Conservation (phyloP, 148 eudicot genomes). For the Rhododendron williamsianum region DNA sequence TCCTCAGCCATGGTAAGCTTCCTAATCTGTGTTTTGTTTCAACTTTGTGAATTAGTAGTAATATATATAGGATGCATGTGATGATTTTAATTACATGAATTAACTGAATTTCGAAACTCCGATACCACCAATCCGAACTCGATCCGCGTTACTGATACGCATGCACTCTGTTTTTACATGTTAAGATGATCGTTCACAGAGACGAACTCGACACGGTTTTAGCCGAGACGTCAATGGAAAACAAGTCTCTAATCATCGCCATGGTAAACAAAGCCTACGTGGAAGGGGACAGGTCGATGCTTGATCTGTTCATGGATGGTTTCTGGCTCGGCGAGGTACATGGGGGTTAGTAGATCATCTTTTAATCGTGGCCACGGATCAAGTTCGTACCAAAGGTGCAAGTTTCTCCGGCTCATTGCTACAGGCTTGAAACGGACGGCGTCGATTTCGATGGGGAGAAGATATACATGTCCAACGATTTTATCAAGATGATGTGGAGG, state of each 20-base stretch:
- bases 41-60: too few relatives aligned
- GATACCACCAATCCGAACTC: too few relatives aligned
- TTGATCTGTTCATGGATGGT: constrained; percentile 67
- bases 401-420: constrained; percentile 55
- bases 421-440: constrained; percentile 47
- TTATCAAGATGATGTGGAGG: constrained; percentile 89
- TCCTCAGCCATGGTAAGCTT: background rate
- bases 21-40: background rate
- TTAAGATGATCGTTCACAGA: background rate
- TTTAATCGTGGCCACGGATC: constrained; percentile 63
- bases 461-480: constrained; percentile 58
- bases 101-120: too few relatives aligned
- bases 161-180: too few relatives aligned
- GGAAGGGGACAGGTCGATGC: constrained; percentile 47
- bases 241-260: constrained; percentile 28
- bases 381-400: constrained; percentile 51
- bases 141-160: too few relatives aligned
- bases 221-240: constrained; percentile 35
- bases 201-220: constrained; percentile 47
- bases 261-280: constrained; percentile 43
- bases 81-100: too few relatives aligned
- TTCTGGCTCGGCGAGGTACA: constrained; percentile 73
- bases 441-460: constrained; percentile 45
- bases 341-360: constrained; percentile 36
- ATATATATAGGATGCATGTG: too few relatives aligned